These are phyloP conservation scores for Capsicum chinense DNA, from an alignment of 257 asterid genomes.

Conservation along the genomic window DNA sequence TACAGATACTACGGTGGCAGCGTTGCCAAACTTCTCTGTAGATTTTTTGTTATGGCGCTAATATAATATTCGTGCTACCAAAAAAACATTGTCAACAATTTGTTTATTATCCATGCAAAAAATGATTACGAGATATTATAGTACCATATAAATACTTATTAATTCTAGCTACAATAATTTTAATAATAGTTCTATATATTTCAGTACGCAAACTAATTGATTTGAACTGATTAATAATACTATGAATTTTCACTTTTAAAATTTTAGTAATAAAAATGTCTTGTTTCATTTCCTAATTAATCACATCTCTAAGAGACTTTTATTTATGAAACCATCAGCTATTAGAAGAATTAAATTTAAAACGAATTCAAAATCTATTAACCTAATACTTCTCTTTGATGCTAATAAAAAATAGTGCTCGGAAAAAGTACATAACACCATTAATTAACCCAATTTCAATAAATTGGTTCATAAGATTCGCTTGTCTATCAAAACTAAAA, in stretches of 20 bases:
- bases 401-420: too few species aligned
- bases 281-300: neutral
- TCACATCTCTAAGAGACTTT: neutral
- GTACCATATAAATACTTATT: neutral
- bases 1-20: too few species aligned
- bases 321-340: neutral
- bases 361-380: neutral
- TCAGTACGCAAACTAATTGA: neutral
- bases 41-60: too few species aligned
- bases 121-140: neutral
- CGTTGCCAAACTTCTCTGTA: too few species aligned
- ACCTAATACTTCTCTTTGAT: too few species aligned
- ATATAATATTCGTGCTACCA: too few species aligned
- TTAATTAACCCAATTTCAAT: too few species aligned
- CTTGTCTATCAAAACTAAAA: too few species aligned
- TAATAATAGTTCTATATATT: neutral
- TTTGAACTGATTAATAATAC: neutral
- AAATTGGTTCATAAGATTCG: too few species aligned
- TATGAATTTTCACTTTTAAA: neutral
- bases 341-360: neutral
- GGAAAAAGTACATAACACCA: too few species aligned
- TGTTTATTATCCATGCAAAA: neutral
- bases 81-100: neutral
- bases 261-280: neutral
- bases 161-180: neutral